Percentiles rank a stretch among this genome's conserved stretches.
phyloP scores from a whole-genome alignment of 352 stramenopile species.

The Globisporangium viniferum region DNA sequence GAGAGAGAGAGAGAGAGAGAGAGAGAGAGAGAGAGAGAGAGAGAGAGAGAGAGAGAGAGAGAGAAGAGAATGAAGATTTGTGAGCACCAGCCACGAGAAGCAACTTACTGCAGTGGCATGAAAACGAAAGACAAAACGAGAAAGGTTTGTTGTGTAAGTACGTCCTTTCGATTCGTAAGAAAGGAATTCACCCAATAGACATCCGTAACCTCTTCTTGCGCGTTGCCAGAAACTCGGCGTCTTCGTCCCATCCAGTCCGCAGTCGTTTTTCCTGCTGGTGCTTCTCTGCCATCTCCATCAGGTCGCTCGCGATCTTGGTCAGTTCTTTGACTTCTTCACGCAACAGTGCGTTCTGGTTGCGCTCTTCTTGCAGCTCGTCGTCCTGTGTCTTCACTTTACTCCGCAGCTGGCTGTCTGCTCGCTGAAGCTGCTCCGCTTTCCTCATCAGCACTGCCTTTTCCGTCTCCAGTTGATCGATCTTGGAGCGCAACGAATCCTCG shows the following conservation, averaged over 20 bases:
- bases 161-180: constrained; percentile 5
- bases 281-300: constrained; percentile 67
- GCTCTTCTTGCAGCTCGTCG: constrained; percentile 36
- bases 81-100: background rate
- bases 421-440: constrained; percentile 61
- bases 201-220: constrained; percentile 23
- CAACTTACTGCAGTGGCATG: background rate
- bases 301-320: constrained; percentile 52
- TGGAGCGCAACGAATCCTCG: constrained; percentile 30
- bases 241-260: constrained; percentile 6
- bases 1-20: too few relatives aligned
- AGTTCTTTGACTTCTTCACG: constrained; percentile 53
- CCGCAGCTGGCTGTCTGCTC: constrained; percentile 54
- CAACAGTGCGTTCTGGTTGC: constrained; percentile 33
- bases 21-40: too few relatives aligned
- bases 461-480: constrained; percentile 44
- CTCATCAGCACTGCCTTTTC: constrained; percentile 66
- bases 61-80: background rate
- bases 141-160: constrained; percentile 1
- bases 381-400: constrained; percentile 39
- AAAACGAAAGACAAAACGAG: background rate
- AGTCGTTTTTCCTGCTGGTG: constrained; percentile 39
- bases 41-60: too few relatives aligned
- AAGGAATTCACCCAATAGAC: constrained; percentile 17
- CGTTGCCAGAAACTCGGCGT: constrained; percentile 12